Base-by-base conservation (phyloP, 352 stramenopile species). In the Globisporangium splendens region DNA sequence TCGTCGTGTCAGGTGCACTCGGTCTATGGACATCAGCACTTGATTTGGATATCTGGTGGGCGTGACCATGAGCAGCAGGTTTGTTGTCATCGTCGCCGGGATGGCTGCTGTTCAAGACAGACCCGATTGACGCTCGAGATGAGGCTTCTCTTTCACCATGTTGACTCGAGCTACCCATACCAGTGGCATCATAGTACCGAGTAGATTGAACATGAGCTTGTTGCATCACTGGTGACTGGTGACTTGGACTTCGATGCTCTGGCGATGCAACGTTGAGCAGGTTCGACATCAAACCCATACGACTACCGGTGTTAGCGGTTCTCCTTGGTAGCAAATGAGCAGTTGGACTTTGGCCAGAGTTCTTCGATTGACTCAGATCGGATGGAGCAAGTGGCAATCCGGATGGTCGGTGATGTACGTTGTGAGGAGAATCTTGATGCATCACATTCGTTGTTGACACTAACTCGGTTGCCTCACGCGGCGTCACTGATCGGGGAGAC, bases 231-330 rank as follows among this genome's bases (percentile, higher is more conserved):
- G 79, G 68, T 35, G 77, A 87, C 39, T 82, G 69, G 10, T 73
- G 72, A 2, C 63, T 69, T 17, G 63, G 59, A 44, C 61, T 66
- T 18, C 48, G 50, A 35, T 72, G 61, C 28, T 91, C 81, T n/a
- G 79, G 73, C 8, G 79, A 87, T 2, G 77, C 65, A 3, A 88
- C 77, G 62, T 91, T 93, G 14, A 93, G 64, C n/a, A 93, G 62
- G 39, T 79, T 93, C 12, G 79, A 77, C 83, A 93, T 93, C 38
- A 89, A 68, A 8, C 75, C 75, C 79, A 93, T 93, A 14, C 77
- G 71, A 56, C 73, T 89, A 24, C 68, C 50, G 18, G 59, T 51
- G 49, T 48, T 63, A 33, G 68, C 56, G 39, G 68, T 52, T 38
- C 73, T 56, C 31, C 64, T 70, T 46, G 79, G 76, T 7, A 92